Evolutionary conservation across 2,329 filamentous ascomycete genomes (phyloP).

Genomic region (Neopestalotiopsis rosae): DNA sequence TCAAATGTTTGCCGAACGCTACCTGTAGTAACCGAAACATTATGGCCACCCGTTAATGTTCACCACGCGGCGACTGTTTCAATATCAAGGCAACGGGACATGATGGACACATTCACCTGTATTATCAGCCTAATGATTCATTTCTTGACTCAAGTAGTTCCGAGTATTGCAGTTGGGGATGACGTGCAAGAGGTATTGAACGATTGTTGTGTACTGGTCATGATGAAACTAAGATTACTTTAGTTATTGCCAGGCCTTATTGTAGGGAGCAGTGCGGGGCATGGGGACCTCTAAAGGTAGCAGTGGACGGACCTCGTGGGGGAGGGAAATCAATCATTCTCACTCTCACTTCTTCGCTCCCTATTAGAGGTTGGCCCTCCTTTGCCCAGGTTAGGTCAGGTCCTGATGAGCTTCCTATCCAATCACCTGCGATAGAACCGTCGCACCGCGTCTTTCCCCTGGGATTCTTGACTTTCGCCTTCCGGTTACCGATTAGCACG

Average conservation of each 20-base stretch:
- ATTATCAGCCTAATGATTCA: neutral
- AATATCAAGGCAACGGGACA: neutral
- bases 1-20: neutral
- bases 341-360: neutral
- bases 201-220: neutral
- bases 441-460: neutral
- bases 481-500: conserved; percentile 1
- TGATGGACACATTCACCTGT: too few relatives aligned
- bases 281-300: neutral
- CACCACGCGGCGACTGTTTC: neutral
- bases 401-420: neutral
- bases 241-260: neutral
- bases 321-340: neutral
- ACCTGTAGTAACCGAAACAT: neutral
- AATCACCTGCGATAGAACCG: neutral
- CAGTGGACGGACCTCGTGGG: neutral
- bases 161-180: neutral
- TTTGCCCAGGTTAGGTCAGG: neutral
- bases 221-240: neutral
- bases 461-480: neutral
- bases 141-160: neutral
- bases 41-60: neutral
- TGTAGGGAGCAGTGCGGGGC: neutral
- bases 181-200: neutral
- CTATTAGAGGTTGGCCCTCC: neutral